These are phyloP conservation scores for Hygrophila difformis DNA, from an alignment of 257 asterid genomes.

Conservation along the genomic window DNA sequence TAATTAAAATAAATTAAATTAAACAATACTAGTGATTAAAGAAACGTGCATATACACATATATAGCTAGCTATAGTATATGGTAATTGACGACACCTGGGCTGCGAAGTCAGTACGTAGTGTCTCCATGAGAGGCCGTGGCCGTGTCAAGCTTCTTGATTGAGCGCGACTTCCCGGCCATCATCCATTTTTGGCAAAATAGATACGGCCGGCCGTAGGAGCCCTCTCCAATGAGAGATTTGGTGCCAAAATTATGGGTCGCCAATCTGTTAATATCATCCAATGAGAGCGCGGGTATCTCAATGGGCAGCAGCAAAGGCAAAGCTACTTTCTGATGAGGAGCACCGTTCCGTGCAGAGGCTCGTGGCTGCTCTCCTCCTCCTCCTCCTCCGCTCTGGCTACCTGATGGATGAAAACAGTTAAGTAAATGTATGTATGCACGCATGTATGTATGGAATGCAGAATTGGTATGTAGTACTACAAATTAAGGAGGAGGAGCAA, in stretches of 20 bases:
- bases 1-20: no score
- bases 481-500: no score
- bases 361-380: slow-evolving; percentile 46
- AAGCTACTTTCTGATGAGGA: slow-evolving; percentile 46
- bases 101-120: slow-evolving; percentile 45
- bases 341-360: slow-evolving; percentile 39
- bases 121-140: slow-evolving; percentile 37
- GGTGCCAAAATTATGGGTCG: slow-evolving; percentile 39
- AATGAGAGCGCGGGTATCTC: slow-evolving; percentile 43
- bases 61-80: no score
- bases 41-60: no score
- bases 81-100: no score
- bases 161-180: slow-evolving; percentile 38
- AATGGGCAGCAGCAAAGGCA: slow-evolving; percentile 46
- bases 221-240: slow-evolving; percentile 49
- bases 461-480: no score
- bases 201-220: slow-evolving; percentile 51
- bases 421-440: no score
- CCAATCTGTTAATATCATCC: slow-evolving; percentile 35
- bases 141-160: slow-evolving; percentile 53
- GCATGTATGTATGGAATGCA: no score
- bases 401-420: neutral
- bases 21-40: no score
- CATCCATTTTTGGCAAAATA: slow-evolving; percentile 32
- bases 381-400: slow-evolving; percentile 30